phyloP scores from a whole-genome alignment of 495 filamentous ascomycete genomes.

The Penicillium tannophilum region DNA sequence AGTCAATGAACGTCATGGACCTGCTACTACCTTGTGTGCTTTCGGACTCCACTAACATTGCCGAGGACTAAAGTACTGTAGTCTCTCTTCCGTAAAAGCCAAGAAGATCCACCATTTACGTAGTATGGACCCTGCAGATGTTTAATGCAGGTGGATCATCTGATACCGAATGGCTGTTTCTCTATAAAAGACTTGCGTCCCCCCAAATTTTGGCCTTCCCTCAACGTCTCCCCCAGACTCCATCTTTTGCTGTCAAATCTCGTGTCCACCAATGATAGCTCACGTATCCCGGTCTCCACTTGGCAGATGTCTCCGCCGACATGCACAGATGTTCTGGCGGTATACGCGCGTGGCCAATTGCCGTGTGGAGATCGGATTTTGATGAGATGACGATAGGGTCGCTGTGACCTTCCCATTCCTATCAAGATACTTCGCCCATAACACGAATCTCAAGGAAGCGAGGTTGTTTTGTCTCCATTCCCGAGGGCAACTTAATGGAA shows the following conservation, averaged over 20 bases:
- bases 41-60: neutral
- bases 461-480: conserved; percentile 21
- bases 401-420: conserved; percentile 18
- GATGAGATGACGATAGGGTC: neutral
- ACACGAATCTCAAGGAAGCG: conserved; percentile 22
- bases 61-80: conserved; percentile 2
- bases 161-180: neutral
- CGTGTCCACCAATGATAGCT: conserved; percentile 23
- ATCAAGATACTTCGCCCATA: neutral
- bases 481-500: conserved; percentile 31
- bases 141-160: conserved; percentile 11
- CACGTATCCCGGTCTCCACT: conserved; percentile 25
- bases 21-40: neutral
- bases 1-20: conserved; percentile 21
- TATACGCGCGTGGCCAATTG: conserved; percentile 16
- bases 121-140: conserved; percentile 4
- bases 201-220: neutral
- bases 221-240: conserved; percentile 8
- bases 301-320: conserved; percentile 9
- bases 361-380: conserved; percentile 6
- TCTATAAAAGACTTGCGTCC: neutral
- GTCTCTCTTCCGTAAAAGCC: conserved; percentile 13
- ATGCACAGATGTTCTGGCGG: conserved; percentile 4
- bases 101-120: conserved; percentile 15
- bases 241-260: conserved; percentile 14